These are phyloP conservation scores for Silene latifolia DNA, from an alignment of 148 eudicot species.

Conservation along the genomic window DNA sequence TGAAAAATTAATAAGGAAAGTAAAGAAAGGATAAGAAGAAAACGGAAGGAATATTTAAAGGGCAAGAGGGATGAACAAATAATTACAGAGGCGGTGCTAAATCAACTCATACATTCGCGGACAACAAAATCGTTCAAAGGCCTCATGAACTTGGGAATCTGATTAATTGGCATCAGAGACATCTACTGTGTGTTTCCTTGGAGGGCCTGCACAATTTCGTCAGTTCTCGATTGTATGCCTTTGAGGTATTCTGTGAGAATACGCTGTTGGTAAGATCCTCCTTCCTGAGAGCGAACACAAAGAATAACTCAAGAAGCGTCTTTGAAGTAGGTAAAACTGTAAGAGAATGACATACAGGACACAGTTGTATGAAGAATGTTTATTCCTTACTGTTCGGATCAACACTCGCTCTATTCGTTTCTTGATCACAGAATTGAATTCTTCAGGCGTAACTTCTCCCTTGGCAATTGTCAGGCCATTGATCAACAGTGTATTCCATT, in stretches of 20 bases:
- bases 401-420: constrained; percentile 84
- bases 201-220: constrained; percentile 60
- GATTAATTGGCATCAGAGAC: neutral
- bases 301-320: neutral
- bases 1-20: too few species aligned
- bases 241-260: constrained; percentile 74
- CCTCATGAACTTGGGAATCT: neutral
- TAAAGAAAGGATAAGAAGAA: too few species aligned
- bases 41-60: neutral
- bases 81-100: neutral
- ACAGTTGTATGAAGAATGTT: neutral
- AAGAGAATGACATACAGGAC: neutral
- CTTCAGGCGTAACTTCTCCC: constrained; percentile 74
- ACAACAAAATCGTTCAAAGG: neutral
- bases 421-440: constrained; percentile 62
- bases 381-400: constrained; percentile 71
- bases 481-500: constrained; percentile 74
- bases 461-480: constrained; percentile 71
- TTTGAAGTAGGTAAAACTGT: constrained; percentile 4
- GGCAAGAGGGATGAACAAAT: neutral
- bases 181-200: constrained; percentile 43
- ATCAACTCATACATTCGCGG: neutral
- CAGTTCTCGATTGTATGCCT: constrained; percentile 82
- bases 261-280: constrained; percentile 95
- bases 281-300: constrained; percentile 49